Evolutionary conservation across 257 asterid species (phyloP), one percentile per base, ranked within the genome.

Genomic region (Capsicum pubescens): DNA sequence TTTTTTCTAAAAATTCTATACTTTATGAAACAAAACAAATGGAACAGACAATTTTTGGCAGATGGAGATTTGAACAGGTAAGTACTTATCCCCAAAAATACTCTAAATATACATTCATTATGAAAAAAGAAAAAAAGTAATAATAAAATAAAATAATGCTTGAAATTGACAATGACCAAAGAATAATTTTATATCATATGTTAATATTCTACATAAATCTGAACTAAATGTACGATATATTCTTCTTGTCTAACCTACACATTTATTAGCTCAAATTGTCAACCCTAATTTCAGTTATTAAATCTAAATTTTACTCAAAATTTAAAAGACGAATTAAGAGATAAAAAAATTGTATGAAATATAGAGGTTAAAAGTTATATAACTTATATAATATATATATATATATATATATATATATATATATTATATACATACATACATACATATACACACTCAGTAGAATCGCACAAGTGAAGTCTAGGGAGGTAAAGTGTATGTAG

Each of bases 21-120:
- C 64, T 54, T 26, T 54, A 76, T 76, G 81, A 76, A 54, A 76
- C 81, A 76, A 76, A 13, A 76, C 81, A 76, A 76, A 76, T 52
- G 64, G 32, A 76, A 76, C 16, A 76, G 81, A 76, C 81, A 76
- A 76, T 76, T 76, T 76, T 76, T 52, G 61, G 21, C 63, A 50
- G 63, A 61, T 76, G 12, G 80, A 21, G 61, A 76, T 52, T 26
- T 76, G 9, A 76, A 54, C 16, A 76, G 64, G 15, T 71, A 48
- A 70, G 13, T 76, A 54, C 48, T 76, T 26, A 76, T 76, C 81
- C 81, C 64, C 64, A 76, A 52, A 76, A 54, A 76, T 76, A 54
- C 64, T 54, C 64, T 12, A 76, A 76, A 52, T 76, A 54, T 32
- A 76, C 46, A 32, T 3, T 54, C 14, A 54, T 32, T 26, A 54